Percentiles rank a stretch among this genome's conserved stretches.
Evolutionary conservation across 2,329 filamentous ascomycete genomes (phyloP).

Genomic region (Drechslerella dactyloides): DNA sequence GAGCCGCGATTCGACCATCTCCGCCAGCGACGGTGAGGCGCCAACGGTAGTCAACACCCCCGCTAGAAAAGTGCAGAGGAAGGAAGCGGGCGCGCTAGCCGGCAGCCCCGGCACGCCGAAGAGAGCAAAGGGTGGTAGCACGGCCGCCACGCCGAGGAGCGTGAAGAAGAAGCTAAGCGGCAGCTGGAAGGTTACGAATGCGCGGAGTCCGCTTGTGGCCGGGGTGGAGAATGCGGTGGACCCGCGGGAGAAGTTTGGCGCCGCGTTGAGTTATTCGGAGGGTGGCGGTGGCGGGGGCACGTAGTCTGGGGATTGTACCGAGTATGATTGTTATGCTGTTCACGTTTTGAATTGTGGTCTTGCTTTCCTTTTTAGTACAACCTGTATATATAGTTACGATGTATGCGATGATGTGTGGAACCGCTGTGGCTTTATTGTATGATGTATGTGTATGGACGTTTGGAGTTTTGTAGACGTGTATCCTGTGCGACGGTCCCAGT

Average conservation of each 20-base stretch:
- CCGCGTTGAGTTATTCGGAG: constrained; percentile 37
- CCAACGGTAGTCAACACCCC: constrained; percentile 48
- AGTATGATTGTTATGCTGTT: constrained; percentile 5
- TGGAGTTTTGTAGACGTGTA: background rate
- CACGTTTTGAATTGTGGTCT: constrained; percentile 7
- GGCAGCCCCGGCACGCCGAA: constrained; percentile 52
- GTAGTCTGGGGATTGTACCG: background rate
- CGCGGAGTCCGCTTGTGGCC: constrained; percentile 24
- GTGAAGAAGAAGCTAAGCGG: constrained; percentile 46
- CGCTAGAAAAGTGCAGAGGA: constrained; percentile 50
- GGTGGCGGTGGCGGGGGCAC: background rate
- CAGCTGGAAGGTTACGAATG: constrained; percentile 26
- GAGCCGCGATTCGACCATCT: constrained; percentile 54
- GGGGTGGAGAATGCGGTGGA: constrained; percentile 15
- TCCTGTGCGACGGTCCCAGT: background rate
- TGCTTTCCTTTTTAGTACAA: background rate
- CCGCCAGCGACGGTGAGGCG: constrained; percentile 52
- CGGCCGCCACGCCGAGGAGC: constrained; percentile 52
- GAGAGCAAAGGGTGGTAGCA: constrained; percentile 33
- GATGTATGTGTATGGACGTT: background rate
- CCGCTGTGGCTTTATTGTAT: background rate
- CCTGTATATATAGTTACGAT: constrained; percentile 4
- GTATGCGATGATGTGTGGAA: too few species aligned
- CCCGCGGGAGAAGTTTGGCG: constrained; percentile 32
- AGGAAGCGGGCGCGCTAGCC: constrained; percentile 27